These are phyloP conservation scores for Rhizopogon vinicolor DNA, from an alignment of 768 basidiomycete genomes.

Conservation along the genomic window DNA sequence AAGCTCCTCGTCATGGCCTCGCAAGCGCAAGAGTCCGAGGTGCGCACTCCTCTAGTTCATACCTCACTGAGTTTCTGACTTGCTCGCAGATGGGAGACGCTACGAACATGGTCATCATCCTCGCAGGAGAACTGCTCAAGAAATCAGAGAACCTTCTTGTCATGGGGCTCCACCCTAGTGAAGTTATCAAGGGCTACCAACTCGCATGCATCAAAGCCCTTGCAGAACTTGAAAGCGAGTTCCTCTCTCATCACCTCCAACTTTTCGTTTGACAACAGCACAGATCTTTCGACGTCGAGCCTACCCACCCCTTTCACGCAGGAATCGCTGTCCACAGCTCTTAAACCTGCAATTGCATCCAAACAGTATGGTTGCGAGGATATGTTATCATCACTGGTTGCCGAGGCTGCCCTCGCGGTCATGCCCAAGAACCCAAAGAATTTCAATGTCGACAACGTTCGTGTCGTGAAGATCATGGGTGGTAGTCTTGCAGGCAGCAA, in stretches of 20 bases:
- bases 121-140: slow-evolving; percentile 93
- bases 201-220: slow-evolving; percentile 81
- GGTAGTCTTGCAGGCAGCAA: slow-evolving; percentile 79
- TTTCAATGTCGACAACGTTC: slow-evolving; percentile 98
- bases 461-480: slow-evolving; percentile 99
- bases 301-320: slow-evolving; percentile 70
- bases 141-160: slow-evolving; percentile 87
- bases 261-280: slow-evolving; percentile 5
- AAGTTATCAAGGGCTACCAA: slow-evolving; percentile 94
- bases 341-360: slow-evolving; percentile 90
- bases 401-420: slow-evolving; percentile 88
- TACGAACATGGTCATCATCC: slow-evolving; percentile 92
- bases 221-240: slow-evolving; percentile 86
- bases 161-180: slow-evolving; percentile 97
- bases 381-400: slow-evolving; percentile 73
- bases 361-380: slow-evolving; percentile 98
- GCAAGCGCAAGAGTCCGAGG: slow-evolving; percentile 94
- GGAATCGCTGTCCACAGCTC: slow-evolving; percentile 64
- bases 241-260: slow-evolving; percentile 6
- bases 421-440: slow-evolving; percentile 87
- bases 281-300: slow-evolving; percentile 67
- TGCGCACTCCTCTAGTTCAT: slow-evolving; percentile 28
- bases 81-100: slow-evolving; percentile 86
- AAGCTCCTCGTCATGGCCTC: slow-evolving; percentile 99
- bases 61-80: slow-evolving; percentile 5